phyloP scores from a whole-genome alignment of 2,329 filamentous ascomycete species.

The Cyphellophora attinorum region DNA sequence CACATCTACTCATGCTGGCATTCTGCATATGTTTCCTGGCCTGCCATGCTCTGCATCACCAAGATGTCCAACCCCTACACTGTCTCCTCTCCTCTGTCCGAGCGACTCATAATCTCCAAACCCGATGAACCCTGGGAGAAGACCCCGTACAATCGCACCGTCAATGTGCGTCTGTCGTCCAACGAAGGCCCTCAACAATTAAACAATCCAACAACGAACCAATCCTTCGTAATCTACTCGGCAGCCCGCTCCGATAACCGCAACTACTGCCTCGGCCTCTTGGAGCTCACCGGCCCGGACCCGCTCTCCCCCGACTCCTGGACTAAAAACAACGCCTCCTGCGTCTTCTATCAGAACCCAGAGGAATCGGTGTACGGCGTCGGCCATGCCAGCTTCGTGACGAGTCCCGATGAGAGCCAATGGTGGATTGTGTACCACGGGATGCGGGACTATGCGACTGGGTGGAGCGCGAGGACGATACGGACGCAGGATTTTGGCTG shows the following conservation, averaged over 20 bases:
- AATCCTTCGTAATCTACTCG: constrained; percentile 40
- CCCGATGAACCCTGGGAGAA: constrained; percentile 43
- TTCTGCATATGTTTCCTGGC: constrained; percentile 35
- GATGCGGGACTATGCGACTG: constrained; percentile 37
- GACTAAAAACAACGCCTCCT: constrained; percentile 37
- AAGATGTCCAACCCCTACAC: constrained; percentile 40
- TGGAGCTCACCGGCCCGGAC: constrained; percentile 39
- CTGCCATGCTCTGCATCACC: constrained; percentile 44
- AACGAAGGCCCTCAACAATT: constrained; percentile 45
- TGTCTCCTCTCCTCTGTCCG: constrained; percentile 33
- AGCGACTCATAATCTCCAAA: constrained; percentile 37
- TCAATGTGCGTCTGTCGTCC: constrained; percentile 29
- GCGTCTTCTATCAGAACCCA: constrained; percentile 42
- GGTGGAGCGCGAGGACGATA: constrained; percentile 39
- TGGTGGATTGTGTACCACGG: constrained; percentile 47
- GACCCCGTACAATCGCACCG: constrained; percentile 37
- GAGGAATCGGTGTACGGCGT: constrained; percentile 36
- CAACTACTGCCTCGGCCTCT: constrained; percentile 43
- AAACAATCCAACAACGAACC: constrained; percentile 35
- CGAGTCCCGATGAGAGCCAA: constrained; percentile 36
- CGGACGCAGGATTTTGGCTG: constrained; percentile 40
- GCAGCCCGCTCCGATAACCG: constrained; percentile 42
- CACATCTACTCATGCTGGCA: constrained; percentile 33
- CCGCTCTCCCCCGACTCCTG: constrained; percentile 41
- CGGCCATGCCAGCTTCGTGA: constrained; percentile 42